Evolutionary conservation across 2,329 filamentous ascomycete genomes (phyloP), one percentile per base, ranked within the genome.

Genomic region (Xylaria arbuscula): DNA sequence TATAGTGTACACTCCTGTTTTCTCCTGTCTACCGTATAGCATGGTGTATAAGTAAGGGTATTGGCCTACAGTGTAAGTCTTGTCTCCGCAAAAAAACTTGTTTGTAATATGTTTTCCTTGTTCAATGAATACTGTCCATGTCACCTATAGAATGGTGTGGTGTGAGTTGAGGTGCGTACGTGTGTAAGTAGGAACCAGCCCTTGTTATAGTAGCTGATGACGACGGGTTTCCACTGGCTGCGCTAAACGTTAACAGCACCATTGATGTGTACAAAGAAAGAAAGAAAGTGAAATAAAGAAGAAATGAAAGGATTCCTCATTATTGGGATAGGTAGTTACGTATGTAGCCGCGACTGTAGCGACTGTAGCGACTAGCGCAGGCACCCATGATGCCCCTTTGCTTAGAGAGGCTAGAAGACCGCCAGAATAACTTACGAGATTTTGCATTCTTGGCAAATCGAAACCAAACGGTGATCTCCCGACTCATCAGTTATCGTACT

Each of bases 331-430:
- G 17, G 38, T 45, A 34, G 7, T 24, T 32, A 36, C 48, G 9
- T 40, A 19, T 32, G 38, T n/a, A 28, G 7, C 10, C 38, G 34
- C 40, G 48, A 53, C 32, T 19, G 19, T 56, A 6, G 48, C 28
- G 38, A 10, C 48, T 60, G 47, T 53, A 50, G 53, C 11, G 15
- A 36, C 45, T 53, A 42, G 36, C 28, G 28, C 5, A 3, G 45
- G 45, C 22, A 48, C 2, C 6, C 40, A 34, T 15, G 5, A 19
- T 32, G 22, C n/a, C n/a, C 17, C 36, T 61, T 48, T 10, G 28
- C 56, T 50, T n/a, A 48, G 54, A 55, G 22, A 55, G 48, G 65
- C 48, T 64, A 64, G 42, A 22, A 64, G 10, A 24, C 7, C 10
- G 53, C n/a, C 22, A 59, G 22, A 24, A 24, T 24, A 13, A 48